Conservation (phyloP, 2,329 filamentous ascomycete genomes). For the Pseudogymnoascus sp. region DNA sequence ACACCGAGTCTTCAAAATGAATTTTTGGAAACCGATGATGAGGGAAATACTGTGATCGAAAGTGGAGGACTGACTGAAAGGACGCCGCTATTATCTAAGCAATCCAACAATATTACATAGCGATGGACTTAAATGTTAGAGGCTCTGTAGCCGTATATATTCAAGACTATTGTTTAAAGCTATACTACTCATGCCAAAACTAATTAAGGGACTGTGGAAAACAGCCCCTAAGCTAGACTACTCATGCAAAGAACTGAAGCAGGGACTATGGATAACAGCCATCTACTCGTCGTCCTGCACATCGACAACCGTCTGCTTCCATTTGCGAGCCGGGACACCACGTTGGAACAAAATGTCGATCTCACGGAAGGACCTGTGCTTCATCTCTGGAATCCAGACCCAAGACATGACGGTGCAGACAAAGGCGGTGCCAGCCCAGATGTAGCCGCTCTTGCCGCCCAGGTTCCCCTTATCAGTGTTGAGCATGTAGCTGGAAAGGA, state of each 20-base stretch:
- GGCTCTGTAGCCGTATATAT: background rate
- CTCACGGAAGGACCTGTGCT: slow-evolving; percentile 40
- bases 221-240: background rate
- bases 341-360: slow-evolving; percentile 41
- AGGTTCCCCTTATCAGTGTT: slow-evolving; percentile 39
- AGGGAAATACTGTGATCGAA: slow-evolving; percentile 21
- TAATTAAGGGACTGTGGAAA: background rate
- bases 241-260: background rate
- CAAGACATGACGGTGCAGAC: slow-evolving; percentile 42
- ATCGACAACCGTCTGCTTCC: slow-evolving; percentile 47
- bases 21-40: slow-evolving; percentile 21
- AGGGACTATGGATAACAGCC: background rate
- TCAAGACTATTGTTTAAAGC: background rate
- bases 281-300: slow-evolving; percentile 54
- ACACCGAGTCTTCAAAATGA: slow-evolving; percentile 7
- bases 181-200: background rate
- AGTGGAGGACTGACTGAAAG: slow-evolving; percentile 19
- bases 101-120: slow-evolving; percentile 11
- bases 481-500: slow-evolving; percentile 53
- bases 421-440: slow-evolving; percentile 51
- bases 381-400: slow-evolving; percentile 50
- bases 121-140: background rate
- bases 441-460: slow-evolving; percentile 49
- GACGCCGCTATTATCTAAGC: slow-evolving; percentile 18
- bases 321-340: slow-evolving; percentile 30